Percentiles rank a stretch among this genome's conserved stretches.
These are phyloP conservation scores for Phaeosphaeria sp. DNA, from an alignment of 2,329 filamentous ascomycete species.

Conservation along the genomic window DNA sequence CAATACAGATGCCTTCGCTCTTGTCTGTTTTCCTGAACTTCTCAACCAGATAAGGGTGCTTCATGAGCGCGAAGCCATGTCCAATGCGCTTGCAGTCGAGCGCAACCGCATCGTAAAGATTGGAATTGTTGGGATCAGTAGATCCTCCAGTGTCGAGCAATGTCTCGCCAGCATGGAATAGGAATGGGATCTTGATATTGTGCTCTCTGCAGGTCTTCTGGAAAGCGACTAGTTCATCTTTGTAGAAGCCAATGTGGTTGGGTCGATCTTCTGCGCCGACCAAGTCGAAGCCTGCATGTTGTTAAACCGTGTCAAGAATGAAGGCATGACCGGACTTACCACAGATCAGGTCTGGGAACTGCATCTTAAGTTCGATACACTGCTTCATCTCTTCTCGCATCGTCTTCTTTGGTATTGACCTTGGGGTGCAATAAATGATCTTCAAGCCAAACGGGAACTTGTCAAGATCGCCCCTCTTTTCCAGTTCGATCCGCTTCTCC, in stretches of 20 bases:
- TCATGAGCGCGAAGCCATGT: conserved; percentile 73
- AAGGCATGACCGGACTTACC: conserved; percentile 55
- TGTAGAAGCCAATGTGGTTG: conserved; percentile 65
- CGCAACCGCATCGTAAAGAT: conserved; percentile 72
- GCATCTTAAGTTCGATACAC: conserved; percentile 66
- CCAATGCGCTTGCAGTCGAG: conserved; percentile 74
- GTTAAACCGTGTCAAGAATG: conserved; percentile 11
- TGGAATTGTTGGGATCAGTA: conserved; percentile 64
- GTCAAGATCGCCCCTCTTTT: conserved; percentile 41
- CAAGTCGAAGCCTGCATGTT: conserved; percentile 68
- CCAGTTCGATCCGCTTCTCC: conserved; percentile 54
- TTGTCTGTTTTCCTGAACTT: conserved; percentile 58
- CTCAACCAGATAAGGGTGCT: conserved; percentile 69
- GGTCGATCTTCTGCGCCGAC: conserved; percentile 71
- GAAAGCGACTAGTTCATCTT: conserved; percentile 66
- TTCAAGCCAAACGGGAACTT: conserved; percentile 70
- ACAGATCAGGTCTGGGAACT: conserved; percentile 67
- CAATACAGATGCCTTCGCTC: conserved; percentile 65
- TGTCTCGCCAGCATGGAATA: conserved; percentile 81
- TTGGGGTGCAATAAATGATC: conserved; percentile 74
- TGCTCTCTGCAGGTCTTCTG: conserved; percentile 57
- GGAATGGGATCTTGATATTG: conserved; percentile 68
- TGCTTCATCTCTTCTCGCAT: conserved; percentile 65
- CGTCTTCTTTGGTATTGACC: conserved; percentile 60
- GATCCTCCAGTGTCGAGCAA: conserved; percentile 68